phyloP scores from a whole-genome alignment of 306 rosid genomes.

The Trichosanthes truncata region DNA sequence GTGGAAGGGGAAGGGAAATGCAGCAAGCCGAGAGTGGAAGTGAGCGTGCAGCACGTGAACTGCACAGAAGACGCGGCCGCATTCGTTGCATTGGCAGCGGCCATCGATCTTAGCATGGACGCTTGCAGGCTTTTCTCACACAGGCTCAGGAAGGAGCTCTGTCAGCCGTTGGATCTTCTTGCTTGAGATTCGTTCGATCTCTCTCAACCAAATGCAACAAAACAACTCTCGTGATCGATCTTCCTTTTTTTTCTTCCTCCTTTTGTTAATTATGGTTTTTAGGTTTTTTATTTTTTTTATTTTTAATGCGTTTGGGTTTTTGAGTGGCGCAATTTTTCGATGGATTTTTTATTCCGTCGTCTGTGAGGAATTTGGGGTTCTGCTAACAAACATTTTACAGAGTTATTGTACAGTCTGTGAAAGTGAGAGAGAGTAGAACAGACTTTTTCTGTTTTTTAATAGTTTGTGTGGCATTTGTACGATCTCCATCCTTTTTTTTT shows the following conservation, averaged over 20 bases:
- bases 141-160: conserved; percentile 17
- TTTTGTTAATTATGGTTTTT: neutral
- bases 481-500: neutral
- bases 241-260: neutral
- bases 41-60: conserved; percentile 16
- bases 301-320: neutral
- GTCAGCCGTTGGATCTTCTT: conserved; percentile 12
- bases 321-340: conserved; percentile 9
- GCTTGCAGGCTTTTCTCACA: conserved; percentile 16
- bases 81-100: conserved; percentile 19
- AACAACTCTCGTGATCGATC: neutral
- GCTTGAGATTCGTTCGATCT: neutral
- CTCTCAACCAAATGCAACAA: neutral
- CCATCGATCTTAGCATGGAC: conserved; percentile 21
- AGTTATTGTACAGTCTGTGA: conserved; percentile 8
- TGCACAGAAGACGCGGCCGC: conserved; percentile 19
- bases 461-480: neutral
- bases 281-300: neutral
- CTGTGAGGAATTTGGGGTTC: neutral
- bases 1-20: conserved; percentile 18
- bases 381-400: conserved; percentile 10
- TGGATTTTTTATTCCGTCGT: conserved; percentile 3
- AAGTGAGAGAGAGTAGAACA: conserved; percentile 1
- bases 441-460: neutral
- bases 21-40: conserved; percentile 15